A percentile compares a stretch with the other conserved stretches of the same genome.
phyloP scores from a whole-genome alignment of 768 basidiomycete species.

The Termitomyces sp. region DNA sequence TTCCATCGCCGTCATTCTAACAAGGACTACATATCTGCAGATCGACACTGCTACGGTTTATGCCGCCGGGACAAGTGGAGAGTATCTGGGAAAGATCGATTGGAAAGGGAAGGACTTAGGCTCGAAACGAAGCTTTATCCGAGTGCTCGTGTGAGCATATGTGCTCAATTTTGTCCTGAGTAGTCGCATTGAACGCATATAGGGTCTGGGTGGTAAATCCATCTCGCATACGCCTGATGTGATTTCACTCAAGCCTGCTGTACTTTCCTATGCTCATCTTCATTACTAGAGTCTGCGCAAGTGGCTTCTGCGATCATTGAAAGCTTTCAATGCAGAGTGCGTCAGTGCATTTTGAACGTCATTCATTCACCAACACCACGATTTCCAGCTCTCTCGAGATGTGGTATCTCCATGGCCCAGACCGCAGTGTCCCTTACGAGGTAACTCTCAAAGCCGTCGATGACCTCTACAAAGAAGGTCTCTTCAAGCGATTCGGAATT shows the following conservation, averaged over 20 bases:
- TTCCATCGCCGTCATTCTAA: too few species aligned
- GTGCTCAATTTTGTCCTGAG: background rate
- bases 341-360: slow-evolving; percentile 14
- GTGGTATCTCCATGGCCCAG: slow-evolving; percentile 58
- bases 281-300: slow-evolving; percentile 37
- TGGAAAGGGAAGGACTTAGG: slow-evolving; percentile 42
- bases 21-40: too few species aligned
- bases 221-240: too few species aligned
- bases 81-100: slow-evolving; percentile 44
- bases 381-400: slow-evolving; percentile 37
- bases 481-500: slow-evolving; percentile 57
- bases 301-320: slow-evolving; percentile 43
- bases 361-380: slow-evolving; percentile 1
- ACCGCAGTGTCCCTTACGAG: slow-evolving; percentile 50
- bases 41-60: slow-evolving; percentile 25
- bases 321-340: slow-evolving; percentile 37
- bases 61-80: slow-evolving; percentile 49
- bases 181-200: background rate
- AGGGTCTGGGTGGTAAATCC: background rate
- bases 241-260: too few species aligned
- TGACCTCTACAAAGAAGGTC: slow-evolving; percentile 49
- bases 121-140: slow-evolving; percentile 60
- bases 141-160: slow-evolving; percentile 14
- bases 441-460: slow-evolving; percentile 49
- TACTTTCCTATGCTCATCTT: too few species aligned